A percentile compares a stretch with the other conserved stretches of the same genome.
Evolutionary conservation across 2,329 filamentous ascomycete species (phyloP).

Genomic region (Ceratocystis harringtonii): DNA sequence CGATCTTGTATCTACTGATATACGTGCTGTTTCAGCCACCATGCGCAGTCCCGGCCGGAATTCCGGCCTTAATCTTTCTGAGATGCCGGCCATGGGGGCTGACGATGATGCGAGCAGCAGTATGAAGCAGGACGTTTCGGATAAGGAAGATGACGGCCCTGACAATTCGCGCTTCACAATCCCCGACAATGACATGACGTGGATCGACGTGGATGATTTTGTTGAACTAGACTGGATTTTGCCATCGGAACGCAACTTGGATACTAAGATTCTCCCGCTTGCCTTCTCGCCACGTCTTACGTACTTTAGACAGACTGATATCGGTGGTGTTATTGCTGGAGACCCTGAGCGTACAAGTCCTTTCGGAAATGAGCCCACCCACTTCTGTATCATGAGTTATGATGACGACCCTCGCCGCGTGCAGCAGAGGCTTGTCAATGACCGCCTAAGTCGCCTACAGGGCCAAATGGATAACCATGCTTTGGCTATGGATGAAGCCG

Average conservation of each 20-base stretch:
- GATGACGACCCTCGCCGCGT: slow-evolving; percentile 79
- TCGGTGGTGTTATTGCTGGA: slow-evolving; percentile 62
- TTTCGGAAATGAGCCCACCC: slow-evolving; percentile 86
- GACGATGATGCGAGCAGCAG: slow-evolving; percentile 12
- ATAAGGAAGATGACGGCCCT: slow-evolving; percentile 39
- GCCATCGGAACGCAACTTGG: slow-evolving; percentile 74
- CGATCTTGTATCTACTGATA: slow-evolving; percentile 79
- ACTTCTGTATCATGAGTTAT: slow-evolving; percentile 87
- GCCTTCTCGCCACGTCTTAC: slow-evolving; percentile 90
- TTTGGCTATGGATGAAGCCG: slow-evolving; percentile 57
- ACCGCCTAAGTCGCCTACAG: slow-evolving; percentile 63
- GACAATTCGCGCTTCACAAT: slow-evolving; percentile 86
- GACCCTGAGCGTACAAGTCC: slow-evolving; percentile 71
- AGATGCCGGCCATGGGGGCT: not conserved
- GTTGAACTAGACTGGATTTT: slow-evolving; percentile 95
- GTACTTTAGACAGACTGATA: slow-evolving; percentile 94
- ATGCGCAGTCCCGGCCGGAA: slow-evolving; percentile 44
- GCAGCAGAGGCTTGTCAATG: slow-evolving; percentile 70
- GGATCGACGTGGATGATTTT: slow-evolving; percentile 99
- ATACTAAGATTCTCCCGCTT: slow-evolving; percentile 85
- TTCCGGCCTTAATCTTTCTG: not conserved
- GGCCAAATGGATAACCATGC: slow-evolving; percentile 64
- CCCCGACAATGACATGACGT: slow-evolving; percentile 84
- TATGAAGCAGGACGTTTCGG: slow-evolving; percentile 10
- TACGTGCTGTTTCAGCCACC: slow-evolving; percentile 82